These are phyloP conservation scores for Cicer chorassanicum DNA, from an alignment of 306 rosid species.

Conservation along the genomic window DNA sequence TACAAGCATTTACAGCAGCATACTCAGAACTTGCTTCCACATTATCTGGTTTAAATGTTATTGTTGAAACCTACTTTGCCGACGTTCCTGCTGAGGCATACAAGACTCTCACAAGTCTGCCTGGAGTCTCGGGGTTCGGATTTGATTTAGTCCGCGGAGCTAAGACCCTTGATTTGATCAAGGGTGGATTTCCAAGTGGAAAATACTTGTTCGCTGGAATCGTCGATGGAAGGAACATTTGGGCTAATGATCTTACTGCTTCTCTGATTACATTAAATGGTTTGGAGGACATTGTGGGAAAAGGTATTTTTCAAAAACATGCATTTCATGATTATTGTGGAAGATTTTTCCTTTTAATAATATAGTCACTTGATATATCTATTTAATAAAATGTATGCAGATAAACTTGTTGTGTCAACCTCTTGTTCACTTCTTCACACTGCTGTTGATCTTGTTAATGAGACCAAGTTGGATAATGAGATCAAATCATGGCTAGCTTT, in stretches of 20 bases:
- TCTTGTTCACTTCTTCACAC: slow-evolving; percentile 92
- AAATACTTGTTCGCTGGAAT: slow-evolving; percentile 85
- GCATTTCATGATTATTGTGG: slow-evolving; percentile 17
- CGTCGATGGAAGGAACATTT: slow-evolving; percentile 93
- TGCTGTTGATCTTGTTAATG: slow-evolving; percentile 87
- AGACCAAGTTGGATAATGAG: slow-evolving; percentile 80
- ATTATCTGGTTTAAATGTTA: slow-evolving; percentile 75
- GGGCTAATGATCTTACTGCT: slow-evolving; percentile 82
- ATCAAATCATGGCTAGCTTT: slow-evolving; percentile 90
- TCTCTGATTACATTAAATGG: slow-evolving; percentile 58
- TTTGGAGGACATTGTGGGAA: slow-evolving; percentile 73
- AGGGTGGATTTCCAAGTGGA: slow-evolving; percentile 73
- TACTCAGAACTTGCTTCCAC: slow-evolving; percentile 70
- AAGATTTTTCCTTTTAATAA: not conserved
- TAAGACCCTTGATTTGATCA: slow-evolving; percentile 69
- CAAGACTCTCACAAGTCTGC: slow-evolving; percentile 71
- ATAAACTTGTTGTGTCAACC: slow-evolving; percentile 85
- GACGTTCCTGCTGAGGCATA: slow-evolving; percentile 79
- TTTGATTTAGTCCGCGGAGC: slow-evolving; percentile 83
- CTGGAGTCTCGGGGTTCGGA: slow-evolving; percentile 75
- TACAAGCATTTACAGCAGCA: slow-evolving; percentile 74
- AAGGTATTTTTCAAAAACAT: slow-evolving; percentile 56
- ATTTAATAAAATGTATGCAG: slow-evolving; percentile 45
- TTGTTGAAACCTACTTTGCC: slow-evolving; percentile 85
- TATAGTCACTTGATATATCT: slow-evolving; percentile 12